phyloP scores from a whole-genome alignment of 2,329 filamentous ascomycete genomes.

The Aspergillus clavatus region DNA sequence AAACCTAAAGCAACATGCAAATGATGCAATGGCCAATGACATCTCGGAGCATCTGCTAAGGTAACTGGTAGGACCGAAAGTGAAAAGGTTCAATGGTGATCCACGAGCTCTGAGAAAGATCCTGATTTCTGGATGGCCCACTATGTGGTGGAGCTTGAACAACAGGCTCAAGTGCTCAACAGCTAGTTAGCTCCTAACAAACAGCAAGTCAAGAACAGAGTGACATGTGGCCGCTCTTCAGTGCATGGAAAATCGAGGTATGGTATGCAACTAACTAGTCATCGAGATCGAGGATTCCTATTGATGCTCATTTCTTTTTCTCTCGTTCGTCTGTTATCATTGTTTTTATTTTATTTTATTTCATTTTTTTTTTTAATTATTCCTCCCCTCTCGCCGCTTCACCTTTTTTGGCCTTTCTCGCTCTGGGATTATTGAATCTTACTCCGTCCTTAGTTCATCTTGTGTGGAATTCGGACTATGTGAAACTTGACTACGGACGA shows the following conservation, averaged over 20 bases:
- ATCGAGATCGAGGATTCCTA: slow-evolving; percentile 17
- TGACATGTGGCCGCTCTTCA: slow-evolving; percentile 24
- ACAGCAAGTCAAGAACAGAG: not conserved
- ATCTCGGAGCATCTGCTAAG: too few species aligned
- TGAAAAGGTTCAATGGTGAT: not conserved
- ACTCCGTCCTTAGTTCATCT: not conserved
- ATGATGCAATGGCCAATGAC: too few species aligned
- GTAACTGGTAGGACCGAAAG: too few species aligned
- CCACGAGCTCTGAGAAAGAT: not conserved
- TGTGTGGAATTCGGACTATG: not conserved
- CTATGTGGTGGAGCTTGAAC: not conserved
- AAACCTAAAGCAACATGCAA: too few species aligned
- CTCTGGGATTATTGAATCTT: too few species aligned
- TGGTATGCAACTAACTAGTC: slow-evolving; percentile 7
- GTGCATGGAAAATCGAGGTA: slow-evolving; percentile 18
- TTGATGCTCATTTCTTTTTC: too few species aligned
- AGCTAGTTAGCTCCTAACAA: too few species aligned
- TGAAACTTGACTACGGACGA: not conserved
- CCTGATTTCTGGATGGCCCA: not conserved
- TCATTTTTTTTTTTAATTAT: not conserved
- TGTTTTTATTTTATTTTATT: not conserved
- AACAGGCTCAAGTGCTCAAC: not conserved
- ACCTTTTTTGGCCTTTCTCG: not conserved
- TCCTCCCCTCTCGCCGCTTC: not conserved
- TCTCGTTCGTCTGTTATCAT: too few species aligned